Base-by-base conservation (phyloP, 2,329 filamentous ascomycete genomes). In the Lasiodiplodia sp. region DNA sequence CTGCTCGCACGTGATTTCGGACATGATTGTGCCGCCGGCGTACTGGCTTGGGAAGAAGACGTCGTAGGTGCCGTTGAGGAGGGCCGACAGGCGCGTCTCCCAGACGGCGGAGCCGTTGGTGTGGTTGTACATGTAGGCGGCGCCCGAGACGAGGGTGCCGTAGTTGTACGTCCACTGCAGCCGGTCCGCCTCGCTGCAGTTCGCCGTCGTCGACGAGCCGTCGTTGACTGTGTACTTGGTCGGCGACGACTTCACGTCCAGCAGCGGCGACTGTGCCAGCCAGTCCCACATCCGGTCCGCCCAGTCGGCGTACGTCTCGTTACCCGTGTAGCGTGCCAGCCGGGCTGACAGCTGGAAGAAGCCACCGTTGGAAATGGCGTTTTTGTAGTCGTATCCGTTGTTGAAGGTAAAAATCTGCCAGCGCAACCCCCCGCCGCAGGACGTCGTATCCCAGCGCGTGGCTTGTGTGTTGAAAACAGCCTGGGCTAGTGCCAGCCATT, bases 401-500 rank as follows among this genome's bases (percentile, higher is more conserved):
- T 78, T 75, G 71, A 75, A 78, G 12, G 72, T 73, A 67, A 72
- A 78, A 51, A 79, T 79, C 55, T 80, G 78, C 78, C 77, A 80
- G 44, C 75, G 73, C 70, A 80, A 73, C 18, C 78, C 78, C 31
- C 78, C 78, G 31, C 70, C 71, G 67, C 78, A 80, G 12, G 68
- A 70, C 40, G 75, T 73, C 8, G 72, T 74, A 47, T 75, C 73
- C 72, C 76, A 80, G 63, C 78, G 76, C n/a, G 67, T 69, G 6
- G 75, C 73, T 38, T 80, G 78, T 11, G 77, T 75, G 62, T 80
- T 80, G 72, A 80, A 78, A 52, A 80, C 78, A 14, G 77, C 77
- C 60, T 80, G 78, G 0, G 81, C 82, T 53, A 84, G 78, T 4
- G 79, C 80, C 16, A 84, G 76, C 81, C 81, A 84, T 34, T 76